Evolutionary conservation across 1,284 basidiomycete genomes (phyloP).

Genomic region (Heterobasidion occidentale): DNA sequence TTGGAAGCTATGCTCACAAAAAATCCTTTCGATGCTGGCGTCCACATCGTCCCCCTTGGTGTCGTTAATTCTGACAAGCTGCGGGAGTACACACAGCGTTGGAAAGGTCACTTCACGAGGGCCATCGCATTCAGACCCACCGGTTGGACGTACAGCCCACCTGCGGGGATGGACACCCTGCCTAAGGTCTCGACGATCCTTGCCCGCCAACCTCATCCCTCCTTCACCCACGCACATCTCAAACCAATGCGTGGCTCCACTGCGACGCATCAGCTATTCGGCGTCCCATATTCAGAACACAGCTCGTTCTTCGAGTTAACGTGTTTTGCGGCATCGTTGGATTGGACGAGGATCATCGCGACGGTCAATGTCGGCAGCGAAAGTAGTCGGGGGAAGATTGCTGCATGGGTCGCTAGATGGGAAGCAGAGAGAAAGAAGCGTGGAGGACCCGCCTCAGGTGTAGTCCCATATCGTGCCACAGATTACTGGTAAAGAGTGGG

Average conservation of each 20-base stretch:
- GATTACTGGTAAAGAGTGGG: slow-evolving; percentile 56
- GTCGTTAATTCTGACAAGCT: slow-evolving; percentile 77
- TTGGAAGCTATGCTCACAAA: slow-evolving; percentile 73
- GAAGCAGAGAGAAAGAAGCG: slow-evolving; percentile 67
- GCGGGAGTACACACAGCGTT: slow-evolving; percentile 70
- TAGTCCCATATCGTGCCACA: slow-evolving; percentile 52
- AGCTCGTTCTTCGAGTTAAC: slow-evolving; percentile 92
- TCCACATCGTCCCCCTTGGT: slow-evolving; percentile 82
- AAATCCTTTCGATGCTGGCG: slow-evolving; percentile 70
- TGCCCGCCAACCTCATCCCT: slow-evolving; percentile 48
- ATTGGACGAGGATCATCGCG: slow-evolving; percentile 84
- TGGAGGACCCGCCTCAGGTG: slow-evolving; percentile 23
- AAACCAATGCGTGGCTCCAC: slow-evolving; percentile 70
- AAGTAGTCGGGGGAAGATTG: slow-evolving; percentile 75
- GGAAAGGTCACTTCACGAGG: slow-evolving; percentile 66
- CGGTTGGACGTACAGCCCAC: slow-evolving; percentile 85
- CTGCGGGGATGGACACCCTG: slow-evolving; percentile 55
- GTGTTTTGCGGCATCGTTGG: slow-evolving; percentile 83
- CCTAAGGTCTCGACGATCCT: slow-evolving; percentile 65
- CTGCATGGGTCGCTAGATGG: slow-evolving; percentile 83
- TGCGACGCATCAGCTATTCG: slow-evolving; percentile 64
- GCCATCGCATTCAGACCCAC: slow-evolving; percentile 87
- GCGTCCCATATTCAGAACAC: slow-evolving; percentile 95
- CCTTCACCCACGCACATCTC: slow-evolving; percentile 64
- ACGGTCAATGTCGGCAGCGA: slow-evolving; percentile 92